Evolutionary conservation across 2,329 filamentous ascomycete species (phyloP).

Genomic region (Ascocoryne sarcoides): DNA sequence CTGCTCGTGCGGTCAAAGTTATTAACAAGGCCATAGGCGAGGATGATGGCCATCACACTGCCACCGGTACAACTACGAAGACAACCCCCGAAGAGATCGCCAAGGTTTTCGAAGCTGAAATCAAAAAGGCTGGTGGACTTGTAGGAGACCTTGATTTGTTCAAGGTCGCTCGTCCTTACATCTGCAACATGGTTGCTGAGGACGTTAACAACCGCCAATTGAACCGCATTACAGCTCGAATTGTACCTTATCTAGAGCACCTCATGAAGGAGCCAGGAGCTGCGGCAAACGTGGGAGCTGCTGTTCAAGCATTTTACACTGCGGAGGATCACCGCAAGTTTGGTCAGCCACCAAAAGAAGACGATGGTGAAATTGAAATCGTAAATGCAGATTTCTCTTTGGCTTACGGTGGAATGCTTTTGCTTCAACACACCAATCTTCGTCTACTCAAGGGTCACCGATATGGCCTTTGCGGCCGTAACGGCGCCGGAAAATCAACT

Average conservation of each 20-base stretch:
- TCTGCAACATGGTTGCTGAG: conserved; percentile 77
- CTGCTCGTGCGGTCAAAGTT: conserved; percentile 69
- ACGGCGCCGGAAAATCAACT: conserved; percentile 97
- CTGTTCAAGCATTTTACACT: conserved; percentile 69
- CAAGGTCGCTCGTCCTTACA: conserved; percentile 61
- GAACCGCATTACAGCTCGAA: conserved; percentile 57
- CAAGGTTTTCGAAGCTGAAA: conserved; percentile 64
- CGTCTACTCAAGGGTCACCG: conserved; percentile 92
- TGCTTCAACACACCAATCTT: conserved; percentile 92
- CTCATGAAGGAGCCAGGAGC: conserved; percentile 56
- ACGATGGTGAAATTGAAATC: conserved; percentile 89
- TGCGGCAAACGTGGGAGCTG: conserved; percentile 55
- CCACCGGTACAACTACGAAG: conserved; percentile 47
- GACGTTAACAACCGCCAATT: conserved; percentile 78
- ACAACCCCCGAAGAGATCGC: conserved; percentile 65
- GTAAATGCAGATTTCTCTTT: conserved; percentile 97
- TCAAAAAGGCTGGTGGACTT: conserved; percentile 60
- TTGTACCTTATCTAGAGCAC: conserved; percentile 67
- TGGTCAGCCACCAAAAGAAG: conserved; percentile 75
- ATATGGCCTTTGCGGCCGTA: conserved; percentile 93
- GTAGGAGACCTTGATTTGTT: conserved; percentile 55
- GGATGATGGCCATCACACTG: conserved; percentile 51
- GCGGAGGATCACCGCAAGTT: conserved; percentile 82
- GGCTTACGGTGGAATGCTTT: conserved; percentile 93
- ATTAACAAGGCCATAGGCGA: conserved; percentile 90